Conservation (phyloP, 1,284 basidiomycete species). For the Ceratobasidium sp. region DNA sequence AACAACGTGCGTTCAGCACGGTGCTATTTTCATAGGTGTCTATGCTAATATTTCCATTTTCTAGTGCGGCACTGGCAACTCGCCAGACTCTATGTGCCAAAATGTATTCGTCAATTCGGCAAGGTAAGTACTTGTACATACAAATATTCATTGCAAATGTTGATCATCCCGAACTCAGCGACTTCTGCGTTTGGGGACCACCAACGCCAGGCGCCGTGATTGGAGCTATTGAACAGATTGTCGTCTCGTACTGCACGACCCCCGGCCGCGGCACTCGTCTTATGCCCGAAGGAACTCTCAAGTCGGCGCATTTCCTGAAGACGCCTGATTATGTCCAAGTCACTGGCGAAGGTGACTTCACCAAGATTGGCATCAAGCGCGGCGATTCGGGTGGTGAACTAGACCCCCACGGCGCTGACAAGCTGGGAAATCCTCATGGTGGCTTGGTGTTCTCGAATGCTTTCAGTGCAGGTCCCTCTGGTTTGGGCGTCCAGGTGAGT, state of each 20-base stretch:
- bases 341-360: constrained; percentile 51
- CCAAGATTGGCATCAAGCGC: constrained; percentile 51
- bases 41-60: neutral
- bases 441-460: constrained; percentile 48
- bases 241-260: constrained; percentile 52
- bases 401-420: constrained; percentile 47
- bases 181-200: constrained; percentile 46
- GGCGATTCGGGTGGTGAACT: constrained; percentile 51
- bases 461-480: constrained; percentile 44
- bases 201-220: constrained; percentile 46
- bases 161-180: constrained; percentile 18
- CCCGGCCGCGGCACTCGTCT: constrained; percentile 57
- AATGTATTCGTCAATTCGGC: constrained; percentile 41
- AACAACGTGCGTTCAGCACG: constrained; percentile 40
- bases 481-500: constrained; percentile 47
- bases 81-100: constrained; percentile 51
- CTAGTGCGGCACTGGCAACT: constrained; percentile 52
- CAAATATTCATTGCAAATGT: neutral
- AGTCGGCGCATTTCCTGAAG: constrained; percentile 59
- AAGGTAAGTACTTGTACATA: constrained; percentile 1
- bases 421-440: constrained; percentile 49
- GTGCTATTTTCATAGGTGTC: neutral
- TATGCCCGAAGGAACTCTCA: constrained; percentile 58
- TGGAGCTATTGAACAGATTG: constrained; percentile 51
- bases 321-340: constrained; percentile 51